These are phyloP conservation scores for Neurospora hispaniola DNA, from an alignment of 495 filamentous ascomycete genomes.

Conservation along the genomic window DNA sequence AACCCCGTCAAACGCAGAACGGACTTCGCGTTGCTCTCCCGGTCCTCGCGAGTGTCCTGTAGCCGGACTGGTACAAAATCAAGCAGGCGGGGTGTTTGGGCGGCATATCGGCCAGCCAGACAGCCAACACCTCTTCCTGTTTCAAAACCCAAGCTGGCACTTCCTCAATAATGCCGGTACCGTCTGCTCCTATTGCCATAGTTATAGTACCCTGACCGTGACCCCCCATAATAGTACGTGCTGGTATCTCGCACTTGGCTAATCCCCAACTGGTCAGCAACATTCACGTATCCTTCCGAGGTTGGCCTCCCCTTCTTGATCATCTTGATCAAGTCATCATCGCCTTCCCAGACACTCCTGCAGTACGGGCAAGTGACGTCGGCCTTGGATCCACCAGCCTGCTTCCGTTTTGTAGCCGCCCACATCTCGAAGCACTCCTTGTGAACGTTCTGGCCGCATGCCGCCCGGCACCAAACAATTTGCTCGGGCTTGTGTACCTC, in stretches of 20 bases:
- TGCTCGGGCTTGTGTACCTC: constrained; percentile 36
- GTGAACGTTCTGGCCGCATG: constrained; percentile 75
- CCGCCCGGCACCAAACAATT: constrained; percentile 59
- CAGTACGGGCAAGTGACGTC: constrained; percentile 54
- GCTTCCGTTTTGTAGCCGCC: constrained; percentile 43
- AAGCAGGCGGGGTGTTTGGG: not conserved
- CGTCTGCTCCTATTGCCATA: not conserved
- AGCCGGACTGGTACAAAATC: not conserved
- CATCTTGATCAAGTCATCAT: constrained; percentile 37
- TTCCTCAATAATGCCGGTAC: not conserved
- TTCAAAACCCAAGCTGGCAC: not conserved
- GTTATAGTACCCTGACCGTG: not conserved
- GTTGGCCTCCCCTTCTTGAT: constrained; percentile 33
- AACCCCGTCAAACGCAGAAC: not conserved
- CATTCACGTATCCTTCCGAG: constrained; percentile 56
- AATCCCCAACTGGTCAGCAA: constrained; percentile 52
- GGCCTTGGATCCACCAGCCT: constrained; percentile 3
- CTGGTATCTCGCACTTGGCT: constrained; percentile 19
- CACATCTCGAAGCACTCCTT: constrained; percentile 61
- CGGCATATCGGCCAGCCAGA: not conserved
- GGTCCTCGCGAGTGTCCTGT: not conserved
- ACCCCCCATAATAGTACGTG: not conserved
- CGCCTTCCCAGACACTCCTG: constrained; percentile 51
- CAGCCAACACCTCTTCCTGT: not conserved
- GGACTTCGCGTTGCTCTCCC: not conserved